Conservation (phyloP, 768 basidiomycete species). For the Suillus sp. region DNA sequence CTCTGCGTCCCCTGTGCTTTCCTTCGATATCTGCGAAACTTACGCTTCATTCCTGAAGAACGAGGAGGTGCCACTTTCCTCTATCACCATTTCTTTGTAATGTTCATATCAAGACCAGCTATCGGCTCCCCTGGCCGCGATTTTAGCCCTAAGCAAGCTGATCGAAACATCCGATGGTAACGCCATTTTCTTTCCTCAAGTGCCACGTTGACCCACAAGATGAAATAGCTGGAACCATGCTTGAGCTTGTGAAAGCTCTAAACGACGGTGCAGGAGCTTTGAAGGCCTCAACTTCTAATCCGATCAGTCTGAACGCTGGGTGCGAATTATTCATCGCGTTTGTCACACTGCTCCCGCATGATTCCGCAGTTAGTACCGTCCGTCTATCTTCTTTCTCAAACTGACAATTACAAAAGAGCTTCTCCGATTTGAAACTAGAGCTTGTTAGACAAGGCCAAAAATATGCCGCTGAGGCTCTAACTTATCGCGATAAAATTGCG, state of each 20-base stretch:
- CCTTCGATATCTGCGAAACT: conserved; percentile 50
- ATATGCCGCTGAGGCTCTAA: conserved; percentile 77
- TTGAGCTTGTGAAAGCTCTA: conserved; percentile 85
- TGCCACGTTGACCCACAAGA: neutral
- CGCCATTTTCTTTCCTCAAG: conserved; percentile 9
- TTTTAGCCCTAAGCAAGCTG: conserved; percentile 80
- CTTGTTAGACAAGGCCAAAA: conserved; percentile 79
- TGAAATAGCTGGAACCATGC: conserved; percentile 80
- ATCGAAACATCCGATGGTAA: conserved; percentile 80
- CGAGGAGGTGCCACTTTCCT: conserved; percentile 56
- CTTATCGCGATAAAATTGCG: conserved; percentile 89
- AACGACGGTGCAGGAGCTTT: conserved; percentile 72
- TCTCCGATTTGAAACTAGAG: conserved; percentile 80
- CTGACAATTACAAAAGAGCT: conserved; percentile 53
- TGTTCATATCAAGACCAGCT: conserved; percentile 46
- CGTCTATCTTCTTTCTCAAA: conserved; percentile 14
- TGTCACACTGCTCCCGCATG: conserved; percentile 82
- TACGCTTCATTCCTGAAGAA: conserved; percentile 65
- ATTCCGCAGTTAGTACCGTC: conserved; percentile 62
- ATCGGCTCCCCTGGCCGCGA: conserved; percentile 84
- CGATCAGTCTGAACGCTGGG: conserved; percentile 86
- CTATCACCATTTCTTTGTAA: neutral
- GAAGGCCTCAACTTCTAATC: conserved; percentile 64
- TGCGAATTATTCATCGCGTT: conserved; percentile 91
- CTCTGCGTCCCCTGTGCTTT: neutral